phyloP scores from a whole-genome alignment of 805 yeast species.

The Starmerella apis region DNA sequence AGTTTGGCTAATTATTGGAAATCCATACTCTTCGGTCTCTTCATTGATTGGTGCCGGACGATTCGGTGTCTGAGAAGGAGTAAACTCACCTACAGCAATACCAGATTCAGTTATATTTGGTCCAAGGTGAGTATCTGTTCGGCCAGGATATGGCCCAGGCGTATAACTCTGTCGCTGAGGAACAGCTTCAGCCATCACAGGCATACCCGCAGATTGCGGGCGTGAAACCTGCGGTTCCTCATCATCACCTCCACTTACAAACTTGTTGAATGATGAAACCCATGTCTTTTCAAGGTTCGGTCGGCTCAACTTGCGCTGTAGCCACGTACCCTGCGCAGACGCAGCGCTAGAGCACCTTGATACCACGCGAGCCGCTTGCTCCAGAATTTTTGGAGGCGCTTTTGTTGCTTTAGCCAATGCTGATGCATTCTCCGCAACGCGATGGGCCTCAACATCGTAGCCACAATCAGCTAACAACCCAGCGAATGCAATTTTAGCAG shows the following conservation, averaged over 20 bases:
- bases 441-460: constrained; percentile 41
- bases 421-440: constrained; percentile 27
- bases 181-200: background rate
- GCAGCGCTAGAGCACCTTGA: constrained; percentile 26
- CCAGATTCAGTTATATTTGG: background rate
- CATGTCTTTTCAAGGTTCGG: constrained; percentile 63
- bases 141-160: constrained; percentile 16
- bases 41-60: constrained; percentile 13
- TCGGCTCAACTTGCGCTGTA: constrained; percentile 43
- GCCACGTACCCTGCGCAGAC: constrained; percentile 49
- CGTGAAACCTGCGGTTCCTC: constrained; percentile 13
- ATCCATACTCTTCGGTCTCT: constrained; percentile 14
- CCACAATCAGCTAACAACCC: constrained; percentile 61
- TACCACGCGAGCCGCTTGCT: constrained; percentile 36
- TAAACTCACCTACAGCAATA: background rate
- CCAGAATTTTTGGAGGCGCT: constrained; percentile 32
- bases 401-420: constrained; percentile 13
- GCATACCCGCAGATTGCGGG: constrained; percentile 1
- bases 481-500: constrained; percentile 59
- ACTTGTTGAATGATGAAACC: constrained; percentile 71
- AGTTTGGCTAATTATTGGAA: background rate
- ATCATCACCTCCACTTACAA: constrained; percentile 75
- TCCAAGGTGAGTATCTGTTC: background rate
- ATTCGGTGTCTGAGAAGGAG: background rate
- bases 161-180: constrained; percentile 16